Conservation (phyloP, 164 flowering plant genomes). For the Taxillus chinensis region DNA sequence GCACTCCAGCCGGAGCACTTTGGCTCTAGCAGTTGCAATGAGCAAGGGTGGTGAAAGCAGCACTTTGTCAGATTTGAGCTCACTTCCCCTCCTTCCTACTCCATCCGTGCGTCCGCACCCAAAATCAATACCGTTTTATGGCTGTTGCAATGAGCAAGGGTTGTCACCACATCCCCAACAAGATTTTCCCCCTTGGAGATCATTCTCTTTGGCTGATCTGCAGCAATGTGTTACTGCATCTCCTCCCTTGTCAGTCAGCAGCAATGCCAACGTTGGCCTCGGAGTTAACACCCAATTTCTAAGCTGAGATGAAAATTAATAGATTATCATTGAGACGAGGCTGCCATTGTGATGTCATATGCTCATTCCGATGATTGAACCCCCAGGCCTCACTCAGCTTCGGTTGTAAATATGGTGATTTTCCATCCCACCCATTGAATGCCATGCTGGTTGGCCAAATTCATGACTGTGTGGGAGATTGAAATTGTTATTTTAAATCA, state of each 20-base stretch:
- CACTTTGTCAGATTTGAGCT: slow-evolving; percentile 25
- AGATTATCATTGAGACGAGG: not conserved
- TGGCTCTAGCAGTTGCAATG: slow-evolving; percentile 57
- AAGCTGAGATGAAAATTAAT: not conserved
- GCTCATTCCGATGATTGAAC: too few relatives aligned
- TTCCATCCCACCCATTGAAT: too few relatives aligned
- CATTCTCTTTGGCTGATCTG: slow-evolving; percentile 50
- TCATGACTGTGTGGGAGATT: too few relatives aligned
- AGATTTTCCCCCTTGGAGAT: slow-evolving; percentile 31
- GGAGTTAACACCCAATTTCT: not conserved
- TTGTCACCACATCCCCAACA: slow-evolving; percentile 10
- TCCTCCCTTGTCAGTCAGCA: slow-evolving; percentile 2
- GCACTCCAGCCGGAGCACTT: slow-evolving; percentile 36
- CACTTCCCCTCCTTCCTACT: slow-evolving; percentile 25
- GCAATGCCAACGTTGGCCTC: slow-evolving; percentile 1
- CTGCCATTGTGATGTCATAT: too few relatives aligned
- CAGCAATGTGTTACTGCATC: slow-evolving; percentile 20
- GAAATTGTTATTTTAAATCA: too few relatives aligned
- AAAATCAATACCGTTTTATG: not conserved
- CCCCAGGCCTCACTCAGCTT: too few relatives aligned
- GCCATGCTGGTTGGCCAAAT: not conserved
- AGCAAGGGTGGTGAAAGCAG: slow-evolving; percentile 8
- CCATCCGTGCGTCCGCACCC: slow-evolving; percentile 42
- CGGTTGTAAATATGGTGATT: too few relatives aligned
- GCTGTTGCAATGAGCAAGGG: too few relatives aligned